phyloP scores from a whole-genome alignment of 495 filamentous ascomycete genomes.

The Beverwykella pulmonaria region DNA sequence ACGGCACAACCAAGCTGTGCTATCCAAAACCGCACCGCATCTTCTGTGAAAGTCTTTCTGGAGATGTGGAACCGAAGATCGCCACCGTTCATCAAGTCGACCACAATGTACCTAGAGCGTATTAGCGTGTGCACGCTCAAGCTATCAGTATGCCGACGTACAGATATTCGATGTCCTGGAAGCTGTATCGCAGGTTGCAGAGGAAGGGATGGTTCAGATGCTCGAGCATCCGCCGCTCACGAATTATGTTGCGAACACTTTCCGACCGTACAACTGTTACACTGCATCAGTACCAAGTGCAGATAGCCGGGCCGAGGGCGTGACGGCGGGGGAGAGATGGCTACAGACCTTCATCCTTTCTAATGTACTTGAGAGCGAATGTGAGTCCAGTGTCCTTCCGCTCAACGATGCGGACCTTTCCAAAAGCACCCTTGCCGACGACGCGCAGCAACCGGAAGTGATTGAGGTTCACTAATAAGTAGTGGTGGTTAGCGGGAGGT shows the following conservation, averaged over 20 bases:
- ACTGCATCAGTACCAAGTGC: conserved; percentile 35
- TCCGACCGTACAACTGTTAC: conserved; percentile 88
- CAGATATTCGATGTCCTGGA: conserved; percentile 99
- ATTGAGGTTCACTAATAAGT: conserved; percentile 82
- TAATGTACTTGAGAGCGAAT: conserved; percentile 96
- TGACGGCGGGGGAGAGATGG: conserved; percentile 9
- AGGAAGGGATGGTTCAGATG: conserved; percentile 97
- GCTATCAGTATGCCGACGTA: conserved; percentile 51
- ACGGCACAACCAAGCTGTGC: conserved; percentile 90
- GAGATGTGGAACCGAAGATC: conserved; percentile 98
- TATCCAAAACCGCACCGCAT: conserved; percentile 95
- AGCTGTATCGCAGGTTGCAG: conserved; percentile 97
- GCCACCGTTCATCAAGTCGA: conserved; percentile 97
- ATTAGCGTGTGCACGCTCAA: conserved; percentile 20
- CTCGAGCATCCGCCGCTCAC: conserved; percentile 95
- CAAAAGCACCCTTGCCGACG: conserved; percentile 96
- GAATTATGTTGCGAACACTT: conserved; percentile 96
- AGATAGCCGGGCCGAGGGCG: not conserved
- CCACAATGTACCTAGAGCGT: conserved; percentile 83
- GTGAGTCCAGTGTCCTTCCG: conserved; percentile 91
- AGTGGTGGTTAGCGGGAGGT: conserved; percentile 4
- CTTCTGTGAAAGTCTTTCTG: conserved; percentile 96
- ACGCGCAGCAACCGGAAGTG: conserved; percentile 95
- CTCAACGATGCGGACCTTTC: conserved; percentile 98
- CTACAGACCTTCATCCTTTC: conserved; percentile 92